Evolutionary conservation across 306 rosid genomes (phyloP).

Genomic region (Myrica gale): DNA sequence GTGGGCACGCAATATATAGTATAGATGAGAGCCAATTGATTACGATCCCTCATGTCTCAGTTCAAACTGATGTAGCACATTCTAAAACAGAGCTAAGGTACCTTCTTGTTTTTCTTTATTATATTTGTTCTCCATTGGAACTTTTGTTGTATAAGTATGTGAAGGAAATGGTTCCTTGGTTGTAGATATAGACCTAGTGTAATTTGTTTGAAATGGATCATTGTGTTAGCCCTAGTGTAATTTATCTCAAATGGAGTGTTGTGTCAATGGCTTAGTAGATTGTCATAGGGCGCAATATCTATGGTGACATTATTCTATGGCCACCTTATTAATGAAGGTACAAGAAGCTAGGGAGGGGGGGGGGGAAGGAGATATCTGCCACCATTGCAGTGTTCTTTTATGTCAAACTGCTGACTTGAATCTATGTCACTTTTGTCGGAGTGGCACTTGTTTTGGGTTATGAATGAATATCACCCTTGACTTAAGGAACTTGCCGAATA

Average conservation of each 20-base stretch:
- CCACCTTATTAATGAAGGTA: background rate
- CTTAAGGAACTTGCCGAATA: background rate
- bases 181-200: background rate
- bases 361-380: background rate
- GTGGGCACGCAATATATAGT: constrained; percentile 87
- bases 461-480: background rate
- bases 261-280: background rate
- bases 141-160: background rate
- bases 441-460: background rate
- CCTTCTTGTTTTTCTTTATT: background rate
- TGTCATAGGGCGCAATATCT: background rate
- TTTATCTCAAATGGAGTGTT: too few species aligned
- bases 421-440: background rate
- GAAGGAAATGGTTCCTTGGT: background rate
- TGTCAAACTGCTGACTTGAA: background rate
- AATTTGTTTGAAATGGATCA: too few species aligned
- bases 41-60: constrained; percentile 73
- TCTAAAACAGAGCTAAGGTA: constrained; percentile 88
- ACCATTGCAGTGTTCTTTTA: background rate
- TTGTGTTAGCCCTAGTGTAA: background rate
- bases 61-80: constrained; percentile 82
- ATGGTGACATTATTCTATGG: background rate
- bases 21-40: constrained; percentile 80
- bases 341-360: background rate
- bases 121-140: background rate